Base-by-base conservation (phyloP, 2,329 filamentous ascomycete species). In the Neoascochyta sp. region DNA sequence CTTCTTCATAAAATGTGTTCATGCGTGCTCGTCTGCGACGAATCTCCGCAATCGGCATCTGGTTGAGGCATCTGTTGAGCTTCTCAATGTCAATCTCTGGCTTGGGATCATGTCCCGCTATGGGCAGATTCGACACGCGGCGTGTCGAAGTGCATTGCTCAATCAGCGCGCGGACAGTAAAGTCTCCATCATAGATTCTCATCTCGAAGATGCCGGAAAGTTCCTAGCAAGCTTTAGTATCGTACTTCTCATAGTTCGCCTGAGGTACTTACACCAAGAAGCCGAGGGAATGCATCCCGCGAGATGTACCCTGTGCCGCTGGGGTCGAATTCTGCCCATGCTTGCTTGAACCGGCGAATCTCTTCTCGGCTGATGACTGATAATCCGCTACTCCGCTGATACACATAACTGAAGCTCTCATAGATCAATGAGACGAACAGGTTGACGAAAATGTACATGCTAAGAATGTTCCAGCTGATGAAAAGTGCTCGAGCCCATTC, bases 391-490 rank as follows among this genome's bases (percentile, higher is more conserved):
- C 90, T 95, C 42, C 88, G 80, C 67, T 98, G 93, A 61, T 96
- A 98, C 43, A 98, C 92, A 55, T 98, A 98, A 61, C 88, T 95
- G 73, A 98, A 98, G 65, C 89, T 96, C 69, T 98, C 92, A 67
- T 93, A 98, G 49, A 98, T 98, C 60, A 98, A 80, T 27, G 92
- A 98, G 36, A 98, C 90, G 63, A 98, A 98, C 57, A 98, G 69
- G 56, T 90, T 95, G 57, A 96, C 90, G 55, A 98, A 98, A 54
- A 98, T 94, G 67, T 98, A 98, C 92, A 98, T 98, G 83, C 90
- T 96, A 64, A 98, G 76, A 52, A 98, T 90, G 69, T 98, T 98
- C 92, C 92, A 98, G 4, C 83, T 79, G 35, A 96, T 88, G 68
- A 98, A 98, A 7, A 98, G 71, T 18, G 81, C 78, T 29, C 88